These are phyloP conservation scores for Fomes fomentarius DNA, from an alignment of 1,284 basidiomycete genomes.

Conservation along the genomic window DNA sequence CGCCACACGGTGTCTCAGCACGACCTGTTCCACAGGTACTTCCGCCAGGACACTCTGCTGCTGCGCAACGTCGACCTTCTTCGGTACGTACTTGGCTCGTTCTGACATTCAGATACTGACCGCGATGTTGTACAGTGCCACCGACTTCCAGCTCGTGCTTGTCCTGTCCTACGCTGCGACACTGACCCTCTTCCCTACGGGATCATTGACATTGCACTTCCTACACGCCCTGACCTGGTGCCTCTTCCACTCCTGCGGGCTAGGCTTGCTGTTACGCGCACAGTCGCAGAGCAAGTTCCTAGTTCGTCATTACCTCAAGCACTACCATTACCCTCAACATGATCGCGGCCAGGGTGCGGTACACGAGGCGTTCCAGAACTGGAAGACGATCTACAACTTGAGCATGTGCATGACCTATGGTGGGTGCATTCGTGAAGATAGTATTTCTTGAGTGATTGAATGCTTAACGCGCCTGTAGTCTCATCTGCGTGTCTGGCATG, in stretches of 20 bases:
- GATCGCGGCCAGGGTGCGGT: slow-evolving; percentile 74
- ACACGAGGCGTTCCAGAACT: slow-evolving; percentile 91
- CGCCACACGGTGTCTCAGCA: slow-evolving; percentile 62
- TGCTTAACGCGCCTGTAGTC: slow-evolving; percentile 41
- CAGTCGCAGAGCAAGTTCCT: slow-evolving; percentile 90
- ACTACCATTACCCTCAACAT: slow-evolving; percentile 79
- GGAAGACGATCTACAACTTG: slow-evolving; percentile 93
- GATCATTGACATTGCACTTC: slow-evolving; percentile 69
- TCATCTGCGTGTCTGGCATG: slow-evolving; percentile 84
- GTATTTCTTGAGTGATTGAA: background rate
- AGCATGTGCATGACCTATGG: slow-evolving; percentile 95
- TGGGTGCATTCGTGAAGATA: slow-evolving; percentile 40
- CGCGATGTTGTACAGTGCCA: slow-evolving; percentile 45
- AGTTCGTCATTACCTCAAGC: slow-evolving; percentile 92
- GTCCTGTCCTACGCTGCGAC: slow-evolving; percentile 27
- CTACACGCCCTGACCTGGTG: slow-evolving; percentile 87
- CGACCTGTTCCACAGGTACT: slow-evolving; percentile 90
- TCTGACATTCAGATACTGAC: slow-evolving; percentile 4
- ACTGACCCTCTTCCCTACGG: slow-evolving; percentile 40
- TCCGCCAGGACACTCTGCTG: slow-evolving; percentile 86
- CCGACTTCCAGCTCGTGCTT: slow-evolving; percentile 70
- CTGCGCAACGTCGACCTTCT: slow-evolving; percentile 85
- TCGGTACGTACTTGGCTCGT: slow-evolving; percentile 52
- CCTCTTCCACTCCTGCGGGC: slow-evolving; percentile 86
- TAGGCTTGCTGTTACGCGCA: slow-evolving; percentile 82